phyloP scores from a whole-genome alignment of 192 early-diverging fungal species.

The Coemansia nantahalensis region DNA sequence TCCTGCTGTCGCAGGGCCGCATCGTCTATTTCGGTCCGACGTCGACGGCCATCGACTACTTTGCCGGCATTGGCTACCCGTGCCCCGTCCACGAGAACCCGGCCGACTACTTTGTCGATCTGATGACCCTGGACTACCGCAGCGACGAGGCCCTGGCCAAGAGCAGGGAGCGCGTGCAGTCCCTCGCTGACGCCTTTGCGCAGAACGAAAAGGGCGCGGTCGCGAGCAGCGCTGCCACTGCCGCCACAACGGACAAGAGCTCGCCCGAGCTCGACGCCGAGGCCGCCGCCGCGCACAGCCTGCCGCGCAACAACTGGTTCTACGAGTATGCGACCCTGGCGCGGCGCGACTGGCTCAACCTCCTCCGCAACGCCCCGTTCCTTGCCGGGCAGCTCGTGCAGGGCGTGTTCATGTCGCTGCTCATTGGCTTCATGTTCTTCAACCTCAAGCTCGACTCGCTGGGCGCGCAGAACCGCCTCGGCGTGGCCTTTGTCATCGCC shows the following conservation, averaged over 20 bases:
- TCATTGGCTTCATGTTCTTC: conserved; percentile 61
- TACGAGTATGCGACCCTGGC: conserved; percentile 54
- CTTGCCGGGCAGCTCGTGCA: conserved; percentile 35
- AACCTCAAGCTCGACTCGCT: conserved; percentile 41
- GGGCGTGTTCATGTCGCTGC: conserved; percentile 43
- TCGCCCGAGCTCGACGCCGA: conserved; percentile 1
- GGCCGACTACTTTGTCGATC: conserved; percentile 69
- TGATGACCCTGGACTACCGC: conserved; percentile 59
- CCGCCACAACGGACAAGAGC: neutral
- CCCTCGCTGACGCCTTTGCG: conserved; percentile 38
- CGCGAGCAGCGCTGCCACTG: too few relatives aligned
- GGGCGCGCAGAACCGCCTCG: conserved; percentile 53
- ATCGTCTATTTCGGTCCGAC: conserved; percentile 61
- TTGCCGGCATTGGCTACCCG: conserved; percentile 55
- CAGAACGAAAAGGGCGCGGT: conserved; percentile 7
- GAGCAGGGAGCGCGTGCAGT: conserved; percentile 43
- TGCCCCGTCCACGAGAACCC: conserved; percentile 72
- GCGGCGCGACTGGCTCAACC: conserved; percentile 51
- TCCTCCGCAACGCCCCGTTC: conserved; percentile 41
- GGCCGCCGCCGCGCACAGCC: conserved; percentile 7
- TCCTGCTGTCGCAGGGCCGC: conserved; percentile 67
- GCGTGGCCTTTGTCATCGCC: conserved; percentile 48
- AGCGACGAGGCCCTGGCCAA: conserved; percentile 35
- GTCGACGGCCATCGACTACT: conserved; percentile 44
- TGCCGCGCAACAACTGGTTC: conserved; percentile 55